These are phyloP conservation scores for Cytospora leucostoma DNA, from an alignment of 2,329 filamentous ascomycete species.

Conservation along the genomic window DNA sequence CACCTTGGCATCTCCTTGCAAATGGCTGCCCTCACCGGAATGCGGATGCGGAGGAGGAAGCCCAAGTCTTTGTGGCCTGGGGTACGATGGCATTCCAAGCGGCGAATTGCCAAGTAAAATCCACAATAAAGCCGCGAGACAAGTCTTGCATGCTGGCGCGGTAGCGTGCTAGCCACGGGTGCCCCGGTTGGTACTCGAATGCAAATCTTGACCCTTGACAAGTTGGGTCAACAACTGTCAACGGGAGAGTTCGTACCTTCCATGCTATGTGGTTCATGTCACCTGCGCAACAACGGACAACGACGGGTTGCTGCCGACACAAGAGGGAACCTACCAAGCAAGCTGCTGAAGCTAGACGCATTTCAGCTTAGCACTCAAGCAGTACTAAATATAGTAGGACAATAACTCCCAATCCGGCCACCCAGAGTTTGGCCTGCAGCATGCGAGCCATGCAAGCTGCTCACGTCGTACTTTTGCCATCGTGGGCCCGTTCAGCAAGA, in stretches of 20 bases:
- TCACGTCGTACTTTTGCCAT: not conserved
- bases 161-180: not conserved
- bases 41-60: slow-evolving; percentile 14
- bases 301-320: not conserved
- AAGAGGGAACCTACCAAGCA: not conserved
- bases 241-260: not conserved
- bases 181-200: not conserved
- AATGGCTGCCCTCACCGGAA: slow-evolving; percentile 17
- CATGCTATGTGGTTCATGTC: not conserved
- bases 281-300: not conserved
- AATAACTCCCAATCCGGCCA: not conserved
- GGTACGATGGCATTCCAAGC: slow-evolving; percentile 14
- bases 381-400: not conserved
- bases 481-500: not conserved
- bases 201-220: not conserved
- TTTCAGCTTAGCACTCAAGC: not conserved
- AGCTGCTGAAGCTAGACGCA: not conserved
- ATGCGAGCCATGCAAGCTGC: not conserved
- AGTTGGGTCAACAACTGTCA: not conserved
- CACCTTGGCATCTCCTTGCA: slow-evolving; percentile 2
- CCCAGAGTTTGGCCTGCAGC: not conserved
- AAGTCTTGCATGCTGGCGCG: slow-evolving; percentile 19
- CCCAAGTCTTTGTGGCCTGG: slow-evolving; percentile 17
- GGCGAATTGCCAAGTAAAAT: slow-evolving; percentile 2
- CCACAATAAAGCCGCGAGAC: slow-evolving; percentile 22